These are phyloP conservation scores for Aquilaria yunnanensis DNA, from an alignment of 345 rosid species.

Conservation along the genomic window DNA sequence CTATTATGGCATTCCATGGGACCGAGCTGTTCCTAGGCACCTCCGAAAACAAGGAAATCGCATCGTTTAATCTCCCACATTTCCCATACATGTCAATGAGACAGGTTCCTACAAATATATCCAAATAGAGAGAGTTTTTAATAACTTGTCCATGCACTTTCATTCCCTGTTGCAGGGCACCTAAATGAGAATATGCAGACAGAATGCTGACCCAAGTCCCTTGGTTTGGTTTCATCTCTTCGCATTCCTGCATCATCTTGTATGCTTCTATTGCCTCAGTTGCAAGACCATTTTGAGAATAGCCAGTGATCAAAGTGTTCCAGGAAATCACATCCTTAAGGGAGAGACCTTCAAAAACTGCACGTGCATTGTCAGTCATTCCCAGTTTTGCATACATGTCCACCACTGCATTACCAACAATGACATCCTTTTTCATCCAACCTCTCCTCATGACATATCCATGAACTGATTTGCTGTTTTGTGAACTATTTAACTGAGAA, in stretches of 20 bases:
- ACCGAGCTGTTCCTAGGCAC: constrained; percentile 35
- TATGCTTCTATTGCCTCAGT: constrained; percentile 47
- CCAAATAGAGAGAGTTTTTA: constrained; percentile 29
- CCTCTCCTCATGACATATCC: constrained; percentile 38
- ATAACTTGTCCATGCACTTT: constrained; percentile 35
- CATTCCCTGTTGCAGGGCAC: constrained; percentile 55
- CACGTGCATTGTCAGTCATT: constrained; percentile 24
- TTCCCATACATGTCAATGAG: constrained; percentile 59
- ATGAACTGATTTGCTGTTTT: constrained; percentile 29
- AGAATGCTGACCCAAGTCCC: constrained; percentile 58
- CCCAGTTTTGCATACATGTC: constrained; percentile 57
- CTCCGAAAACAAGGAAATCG: constrained; percentile 35
- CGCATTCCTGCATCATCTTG: constrained; percentile 28
- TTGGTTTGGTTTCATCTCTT: constrained; percentile 35
- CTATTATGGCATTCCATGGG: constrained; percentile 56
- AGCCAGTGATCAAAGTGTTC: constrained; percentile 50
- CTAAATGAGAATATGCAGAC: constrained; percentile 48
- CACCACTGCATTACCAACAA: constrained; percentile 40
- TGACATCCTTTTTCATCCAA: constrained; percentile 30
- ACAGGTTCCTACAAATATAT: constrained; percentile 45
- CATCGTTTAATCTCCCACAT: constrained; percentile 50
- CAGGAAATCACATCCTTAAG: constrained; percentile 45
- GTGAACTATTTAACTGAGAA: constrained; percentile 34
- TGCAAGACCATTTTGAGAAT: constrained; percentile 57
- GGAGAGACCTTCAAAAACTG: constrained; percentile 36